Evolutionary conservation across 768 basidiomycete genomes (phyloP).

Genomic region (Dictyophora rubrovolvata): DNA sequence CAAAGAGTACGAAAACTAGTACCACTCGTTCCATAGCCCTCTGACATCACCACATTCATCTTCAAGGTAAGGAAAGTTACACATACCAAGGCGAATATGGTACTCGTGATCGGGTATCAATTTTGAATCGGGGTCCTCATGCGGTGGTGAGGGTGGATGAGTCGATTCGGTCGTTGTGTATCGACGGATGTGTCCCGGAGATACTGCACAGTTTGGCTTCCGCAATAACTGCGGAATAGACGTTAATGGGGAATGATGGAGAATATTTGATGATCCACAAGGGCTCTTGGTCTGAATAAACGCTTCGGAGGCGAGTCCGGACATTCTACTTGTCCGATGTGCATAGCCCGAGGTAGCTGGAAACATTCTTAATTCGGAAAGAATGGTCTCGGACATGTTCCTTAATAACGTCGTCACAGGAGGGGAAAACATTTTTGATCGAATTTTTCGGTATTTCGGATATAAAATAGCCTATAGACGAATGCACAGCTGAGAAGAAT

Average conservation of each 20-base stretch:
- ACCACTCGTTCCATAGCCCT: constrained; percentile 19
- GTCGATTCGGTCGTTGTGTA: not conserved
- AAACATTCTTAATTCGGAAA: not conserved
- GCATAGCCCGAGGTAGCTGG: not conserved
- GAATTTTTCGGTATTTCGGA: not conserved
- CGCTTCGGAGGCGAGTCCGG: not conserved
- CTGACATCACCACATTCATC: constrained; percentile 16
- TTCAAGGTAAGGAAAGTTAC: not conserved
- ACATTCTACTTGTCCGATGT: not conserved
- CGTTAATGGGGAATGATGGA: not conserved
- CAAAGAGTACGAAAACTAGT: constrained; percentile 1
- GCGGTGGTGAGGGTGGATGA: not conserved
- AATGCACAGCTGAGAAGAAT: not conserved
- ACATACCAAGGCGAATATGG: constrained; percentile 64
- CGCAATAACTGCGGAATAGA: not conserved
- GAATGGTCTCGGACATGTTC: not conserved
- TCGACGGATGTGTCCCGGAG: not conserved
- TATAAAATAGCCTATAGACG: not conserved
- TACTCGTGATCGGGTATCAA: constrained; percentile 60
- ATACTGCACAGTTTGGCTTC: not conserved
- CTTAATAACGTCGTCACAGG: not conserved
- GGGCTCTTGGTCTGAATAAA: not conserved
- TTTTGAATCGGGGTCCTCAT: constrained; percentile 14
- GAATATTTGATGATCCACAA: not conserved
- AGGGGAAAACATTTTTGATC: not conserved